These are phyloP conservation scores for Curvularia hawaiiensis DNA, from an alignment of 2,329 filamentous ascomycete genomes.

Conservation along the genomic window DNA sequence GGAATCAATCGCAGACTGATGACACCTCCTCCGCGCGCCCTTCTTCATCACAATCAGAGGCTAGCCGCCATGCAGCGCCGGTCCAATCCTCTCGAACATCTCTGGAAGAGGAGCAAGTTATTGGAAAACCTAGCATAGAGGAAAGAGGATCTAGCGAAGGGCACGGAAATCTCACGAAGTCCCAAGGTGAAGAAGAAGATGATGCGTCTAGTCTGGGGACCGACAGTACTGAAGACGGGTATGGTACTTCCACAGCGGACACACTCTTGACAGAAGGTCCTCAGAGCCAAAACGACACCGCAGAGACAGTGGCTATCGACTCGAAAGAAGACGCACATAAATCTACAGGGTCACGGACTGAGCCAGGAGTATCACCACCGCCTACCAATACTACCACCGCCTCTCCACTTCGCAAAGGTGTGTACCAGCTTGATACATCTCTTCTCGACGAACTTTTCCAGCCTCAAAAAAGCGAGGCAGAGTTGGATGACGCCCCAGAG, in stretches of 20 bases:
- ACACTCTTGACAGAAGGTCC: slow-evolving; percentile 7
- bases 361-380: not conserved
- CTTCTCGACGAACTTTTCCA: slow-evolving; percentile 40
- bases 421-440: slow-evolving; percentile 20
- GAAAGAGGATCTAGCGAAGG: not conserved
- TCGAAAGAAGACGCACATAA: not conserved
- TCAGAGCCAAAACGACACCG: not conserved
- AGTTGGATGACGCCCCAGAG: slow-evolving; percentile 28
- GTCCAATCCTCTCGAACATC: slow-evolving; percentile 46
- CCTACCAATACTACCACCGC: not conserved
- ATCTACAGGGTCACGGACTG: not conserved
- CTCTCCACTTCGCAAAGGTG: not conserved
- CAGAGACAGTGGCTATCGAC: not conserved
- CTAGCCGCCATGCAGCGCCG: slow-evolving; percentile 37
- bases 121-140: not conserved
- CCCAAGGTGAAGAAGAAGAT: not conserved
- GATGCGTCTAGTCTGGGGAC: not conserved
- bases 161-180: not conserved
- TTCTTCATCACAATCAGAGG: slow-evolving; percentile 45
- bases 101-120: slow-evolving; percentile 36
- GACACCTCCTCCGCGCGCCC: slow-evolving; percentile 41
- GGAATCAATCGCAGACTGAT: slow-evolving; percentile 23
- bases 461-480: not conserved
- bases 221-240: slow-evolving; percentile 10
- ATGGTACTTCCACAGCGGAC: slow-evolving; percentile 10